Base-by-base conservation (phyloP, 345 rosid genomes). In the Eucalyptus tenuipes region DNA sequence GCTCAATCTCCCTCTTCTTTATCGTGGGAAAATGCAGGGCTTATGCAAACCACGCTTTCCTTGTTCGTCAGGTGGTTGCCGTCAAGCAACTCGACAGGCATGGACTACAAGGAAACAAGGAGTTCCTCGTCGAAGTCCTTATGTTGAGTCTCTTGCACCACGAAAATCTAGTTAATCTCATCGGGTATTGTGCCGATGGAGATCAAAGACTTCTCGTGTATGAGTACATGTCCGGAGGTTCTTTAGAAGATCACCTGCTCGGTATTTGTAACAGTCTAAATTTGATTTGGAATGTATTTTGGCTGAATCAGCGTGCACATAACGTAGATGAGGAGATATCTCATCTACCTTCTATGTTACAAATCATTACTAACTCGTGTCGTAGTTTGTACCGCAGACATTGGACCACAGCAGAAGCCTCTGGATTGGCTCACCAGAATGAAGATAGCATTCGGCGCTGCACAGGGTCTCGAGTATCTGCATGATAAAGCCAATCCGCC, bases 121-220 rank as follows among this genome's bases (percentile, higher is more conserved):
- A 91, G 84, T 91, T 91, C 87, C 89, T 89, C 29, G 86, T 52
- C 5, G 91, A 91, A 81, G 93, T 91, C 33, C 40, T 52, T 55
- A 87, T 66, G 88, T 50, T 91, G 81, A 90, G 91, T 52, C 89
- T 75, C 15, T 15, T 91, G 44, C 89, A 89, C 87, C 93, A 91
- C 44, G 87, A 87, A 18, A 90, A 90, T 59, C 86, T 91, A 7
- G 91, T 91, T 42, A 88, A 90, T n/a, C 91, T 91, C 48, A 24
- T 91, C 17, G 92, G 92, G 8, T 90, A 91, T 85, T 91, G 92
- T 42, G 91, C 91, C 31, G 92, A 91, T 81, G 92, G 92, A 45
- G 92, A 91, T 59, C 92, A 91, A 61, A 91, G 92, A 71, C 88
- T 91, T 3, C 85, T 91, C 44, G 92, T 91, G 33, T 91, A 88